phyloP scores from a whole-genome alignment of 352 stramenopile genomes.

The Aphanomyces euteiches region DNA sequence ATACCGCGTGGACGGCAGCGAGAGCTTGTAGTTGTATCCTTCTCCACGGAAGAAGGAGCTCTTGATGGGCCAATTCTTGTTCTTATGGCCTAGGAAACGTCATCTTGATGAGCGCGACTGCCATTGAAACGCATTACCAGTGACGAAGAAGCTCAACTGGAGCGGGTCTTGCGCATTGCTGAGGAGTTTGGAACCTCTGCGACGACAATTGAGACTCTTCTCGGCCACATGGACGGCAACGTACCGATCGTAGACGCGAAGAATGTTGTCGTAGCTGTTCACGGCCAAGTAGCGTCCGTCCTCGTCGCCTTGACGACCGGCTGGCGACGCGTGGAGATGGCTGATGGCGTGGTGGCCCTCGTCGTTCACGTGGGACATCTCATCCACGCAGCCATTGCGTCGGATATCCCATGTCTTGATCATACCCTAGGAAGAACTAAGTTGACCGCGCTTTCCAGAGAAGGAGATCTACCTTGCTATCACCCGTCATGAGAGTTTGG shows the following conservation, averaged over 20 bases:
- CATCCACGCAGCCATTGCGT: conserved; percentile 71
- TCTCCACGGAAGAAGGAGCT: conserved; percentile 85
- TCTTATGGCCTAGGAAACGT: conserved; percentile 61
- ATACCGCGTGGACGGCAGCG: conserved; percentile 50
- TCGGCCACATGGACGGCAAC: not conserved
- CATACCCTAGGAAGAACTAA: conserved; percentile 45
- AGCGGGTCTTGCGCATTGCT: conserved; percentile 71
- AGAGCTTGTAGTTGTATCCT: conserved; percentile 83
- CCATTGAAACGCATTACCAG: conserved; percentile 29
- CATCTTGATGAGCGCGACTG: not conserved
- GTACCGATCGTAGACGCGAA: conserved; percentile 79
- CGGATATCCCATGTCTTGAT: conserved; percentile 86
- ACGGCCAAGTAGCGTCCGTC: conserved; percentile 76
- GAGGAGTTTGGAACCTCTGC: conserved; percentile 67
- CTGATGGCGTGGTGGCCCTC: conserved; percentile 72
- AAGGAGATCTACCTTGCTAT: conserved; percentile 60
- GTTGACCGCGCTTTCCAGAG: not conserved
- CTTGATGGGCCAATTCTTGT: conserved; percentile 90
- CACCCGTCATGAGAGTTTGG: conserved; percentile 72
- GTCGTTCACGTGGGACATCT: conserved; percentile 78
- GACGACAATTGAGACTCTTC: not conserved
- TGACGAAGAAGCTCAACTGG: conserved; percentile 72
- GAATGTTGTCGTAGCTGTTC: conserved; percentile 88
- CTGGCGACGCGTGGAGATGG: conserved; percentile 76
- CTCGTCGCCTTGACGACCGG: conserved; percentile 54